phyloP scores from a whole-genome alignment of 2,329 filamentous ascomycete genomes.

The Diplodia scrobiculata region DNA sequence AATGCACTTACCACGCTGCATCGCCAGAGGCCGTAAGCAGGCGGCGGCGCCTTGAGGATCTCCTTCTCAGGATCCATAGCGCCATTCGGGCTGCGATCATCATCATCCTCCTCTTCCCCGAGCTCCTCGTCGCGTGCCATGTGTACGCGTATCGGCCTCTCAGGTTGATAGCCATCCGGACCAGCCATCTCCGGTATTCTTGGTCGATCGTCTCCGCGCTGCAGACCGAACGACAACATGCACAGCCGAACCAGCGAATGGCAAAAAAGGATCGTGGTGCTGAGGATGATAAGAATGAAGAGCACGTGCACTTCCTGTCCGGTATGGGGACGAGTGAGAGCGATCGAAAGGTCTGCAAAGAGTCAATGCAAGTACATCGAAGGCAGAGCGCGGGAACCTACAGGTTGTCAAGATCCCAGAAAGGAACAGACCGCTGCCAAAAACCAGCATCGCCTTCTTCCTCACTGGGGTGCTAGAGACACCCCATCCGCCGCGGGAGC shows the following conservation, averaged over 20 bases:
- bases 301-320: slow-evolving; percentile 76
- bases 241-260: slow-evolving; percentile 75
- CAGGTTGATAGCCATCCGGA: slow-evolving; percentile 68
- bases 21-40: slow-evolving; percentile 83
- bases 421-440: slow-evolving; percentile 67
- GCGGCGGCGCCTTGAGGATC: slow-evolving; percentile 59
- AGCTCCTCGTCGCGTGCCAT: slow-evolving; percentile 74
- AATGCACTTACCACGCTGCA: slow-evolving; percentile 61
- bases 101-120: slow-evolving; percentile 35
- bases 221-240: slow-evolving; percentile 60
- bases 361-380: not conserved
- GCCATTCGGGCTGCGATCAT: not conserved
- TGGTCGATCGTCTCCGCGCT: slow-evolving; percentile 39
- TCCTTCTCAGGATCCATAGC: slow-evolving; percentile 46
- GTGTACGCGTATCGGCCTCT: slow-evolving; percentile 73
- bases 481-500: slow-evolving; percentile 1
- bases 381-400: not conserved
- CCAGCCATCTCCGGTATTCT: slow-evolving; percentile 52
- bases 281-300: slow-evolving; percentile 74
- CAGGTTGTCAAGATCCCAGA: slow-evolving; percentile 40
- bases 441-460: slow-evolving; percentile 44
- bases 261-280: slow-evolving; percentile 76
- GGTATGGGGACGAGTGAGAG: slow-evolving; percentile 64
- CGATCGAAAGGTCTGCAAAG: slow-evolving; percentile 68
- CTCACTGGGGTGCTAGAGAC: not conserved